Percentiles rank a stretch among this genome's conserved stretches.
phyloP scores from a whole-genome alignment of 345 rosid species.

The Eutrema heterophyllum region DNA sequence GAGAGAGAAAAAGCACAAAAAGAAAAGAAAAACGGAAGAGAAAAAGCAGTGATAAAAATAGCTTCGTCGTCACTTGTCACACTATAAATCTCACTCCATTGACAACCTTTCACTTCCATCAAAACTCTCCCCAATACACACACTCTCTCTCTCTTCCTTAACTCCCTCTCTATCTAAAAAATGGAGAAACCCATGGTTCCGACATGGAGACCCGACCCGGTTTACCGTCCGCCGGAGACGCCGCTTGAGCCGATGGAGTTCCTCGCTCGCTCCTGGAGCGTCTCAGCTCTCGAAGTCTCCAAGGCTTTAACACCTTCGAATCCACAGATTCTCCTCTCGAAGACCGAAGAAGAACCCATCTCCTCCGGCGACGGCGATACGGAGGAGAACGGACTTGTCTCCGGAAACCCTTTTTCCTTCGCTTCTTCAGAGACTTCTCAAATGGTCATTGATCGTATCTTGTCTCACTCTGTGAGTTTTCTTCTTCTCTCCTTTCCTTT shows the following conservation, averaged over 20 bases:
- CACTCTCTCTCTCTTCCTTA: not conserved
- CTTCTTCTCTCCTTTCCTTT: not conserved
- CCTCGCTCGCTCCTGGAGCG: constrained; percentile 92
- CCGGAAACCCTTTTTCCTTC: constrained; percentile 90
- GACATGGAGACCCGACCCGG: constrained; percentile 61
- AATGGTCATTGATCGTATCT: constrained; percentile 96
- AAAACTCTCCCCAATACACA: not conserved
- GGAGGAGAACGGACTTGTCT: constrained; percentile 56
- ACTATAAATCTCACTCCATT: constrained; percentile 26
- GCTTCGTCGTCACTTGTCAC: constrained; percentile 29
- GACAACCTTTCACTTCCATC: constrained; percentile 28
- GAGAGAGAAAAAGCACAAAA: not conserved
- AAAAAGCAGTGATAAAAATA: constrained; percentile 22
- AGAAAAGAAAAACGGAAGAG: constrained; percentile 14
- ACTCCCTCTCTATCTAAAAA: not conserved
- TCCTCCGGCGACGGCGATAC: constrained; percentile 37
- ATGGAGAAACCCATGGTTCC: constrained; percentile 60
- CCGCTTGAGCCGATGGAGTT: constrained; percentile 96
- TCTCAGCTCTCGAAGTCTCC: constrained; percentile 80
- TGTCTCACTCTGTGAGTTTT: constrained; percentile 93
- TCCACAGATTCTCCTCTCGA: constrained; percentile 44
- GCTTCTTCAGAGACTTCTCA: constrained; percentile 95
- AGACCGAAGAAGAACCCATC: constrained; percentile 51
- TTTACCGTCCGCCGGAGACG: constrained; percentile 80
- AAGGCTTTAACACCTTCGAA: constrained; percentile 61